Evolutionary conservation across 495 filamentous ascomycete species (phyloP), one percentile per base, ranked within the genome.

Genomic region (Parathielavia appendiculata): DNA sequence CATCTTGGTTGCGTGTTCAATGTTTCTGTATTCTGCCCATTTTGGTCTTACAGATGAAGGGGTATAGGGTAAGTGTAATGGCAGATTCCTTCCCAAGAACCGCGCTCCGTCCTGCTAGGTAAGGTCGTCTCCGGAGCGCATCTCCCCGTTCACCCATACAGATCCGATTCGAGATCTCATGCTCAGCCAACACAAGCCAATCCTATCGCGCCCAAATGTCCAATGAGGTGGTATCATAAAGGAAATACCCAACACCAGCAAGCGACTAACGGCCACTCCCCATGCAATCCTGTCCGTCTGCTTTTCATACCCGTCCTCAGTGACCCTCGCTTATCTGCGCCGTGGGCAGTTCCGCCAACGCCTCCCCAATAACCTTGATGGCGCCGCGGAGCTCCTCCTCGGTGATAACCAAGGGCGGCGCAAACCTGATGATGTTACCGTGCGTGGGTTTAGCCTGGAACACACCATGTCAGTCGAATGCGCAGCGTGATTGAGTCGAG

Each of bases 401-500:
- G 17, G 84, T 86, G 65, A 99, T 92, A 36, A 92, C 87, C 52
- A 96, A 71, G 36, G 91, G 88, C 54, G 91, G 91, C 39, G 95
- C 91, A 58, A 97, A 91, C 14, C 92, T 86, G 51, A 97, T 97
- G 74, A 97, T 97, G 70, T 97, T 97, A 65, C 95, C 84, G 73
- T 98, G 93, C 36, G 95, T 99, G 11, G 95, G 95, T 82, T 99
- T 99, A 57, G 93, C 93, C 90, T 96, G 47, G 10, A 16, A 12
- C 13, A 20, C 36, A 11, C 12, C 39, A 14, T 26, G 45, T 63
- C 44, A 54, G 45, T n/a, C n/a, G n/a, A n/a, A n/a, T n/a, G n/a
- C n/a, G n/a, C n/a, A n/a, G n/a, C n/a, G n/a, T n/a, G n/a, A n/a
- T n/a, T n/a, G n/a, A n/a, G n/a, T n/a, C n/a, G n/a, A 22, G 26